Evolutionary conservation across 2,329 filamentous ascomycete species (phyloP), one percentile per base, ranked within the genome.

Genomic region (Diaporthe citrichinensis): DNA sequence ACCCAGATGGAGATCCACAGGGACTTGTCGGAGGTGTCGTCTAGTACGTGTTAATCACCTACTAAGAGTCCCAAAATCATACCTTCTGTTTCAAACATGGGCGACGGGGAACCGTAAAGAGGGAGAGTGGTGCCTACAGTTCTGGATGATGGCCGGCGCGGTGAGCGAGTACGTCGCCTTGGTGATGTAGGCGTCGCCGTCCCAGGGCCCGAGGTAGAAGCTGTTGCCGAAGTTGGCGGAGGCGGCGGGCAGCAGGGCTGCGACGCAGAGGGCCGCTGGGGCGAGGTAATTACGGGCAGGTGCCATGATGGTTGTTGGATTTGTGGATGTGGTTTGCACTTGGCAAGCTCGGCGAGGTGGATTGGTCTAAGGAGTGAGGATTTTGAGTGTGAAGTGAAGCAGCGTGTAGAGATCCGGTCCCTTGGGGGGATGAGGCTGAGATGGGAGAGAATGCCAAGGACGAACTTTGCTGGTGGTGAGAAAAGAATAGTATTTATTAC

Each of bases 201-300:
- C 46, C 44, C 61, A 73, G n/a, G 76, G 71, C 5, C 76, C 74
- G 9, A 76, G 69, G 74, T 77, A 74, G 71, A 77, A 76, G 39
- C 46, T 69, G 76, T 77, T 77, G 55, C 76, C 74, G 71, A 62
- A 62, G 44, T 41, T 39, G 57, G 71, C 71, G 9, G 57, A 25
- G 12, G 15, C 57, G 23, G 25, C 20, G 44, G 41, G 71, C n/a
- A 61, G 31, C 17, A 61, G 31, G 71, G 71, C 57, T 3, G 44
- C 39, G 9, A 57, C 71, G 34, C 25, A 62, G 57, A 72, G 46
- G 34, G 44, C 49, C 31, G 71, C 23, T 4, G 57, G 57, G 71
- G 49, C 23, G 44, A 72, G 15, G 71, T 28, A 53, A 17, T 20
- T 49, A n/a, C 57, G 57, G 34, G 44, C 10, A 14, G 71, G 36